Conservation (phyloP, 108 stramenopile species). For the Nitzschia sp. region DNA sequence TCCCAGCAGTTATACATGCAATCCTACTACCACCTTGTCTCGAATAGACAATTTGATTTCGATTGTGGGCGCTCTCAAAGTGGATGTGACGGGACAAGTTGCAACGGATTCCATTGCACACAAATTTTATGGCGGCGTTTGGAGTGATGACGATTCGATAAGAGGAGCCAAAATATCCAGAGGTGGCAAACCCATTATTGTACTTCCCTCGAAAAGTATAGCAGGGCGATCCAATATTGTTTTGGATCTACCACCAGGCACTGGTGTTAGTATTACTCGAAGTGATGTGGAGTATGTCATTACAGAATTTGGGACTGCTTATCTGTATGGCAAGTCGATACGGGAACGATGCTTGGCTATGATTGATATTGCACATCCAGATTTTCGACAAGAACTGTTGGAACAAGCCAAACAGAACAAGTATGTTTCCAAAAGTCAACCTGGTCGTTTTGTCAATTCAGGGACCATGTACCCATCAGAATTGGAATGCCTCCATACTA, state of each 20-base stretch:
- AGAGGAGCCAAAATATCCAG: slow-evolving; percentile 35
- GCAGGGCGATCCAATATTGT: slow-evolving; percentile 40
- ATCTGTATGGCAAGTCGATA: slow-evolving; percentile 43
- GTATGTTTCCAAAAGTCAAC: slow-evolving; percentile 27
- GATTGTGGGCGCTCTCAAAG: slow-evolving; percentile 39
- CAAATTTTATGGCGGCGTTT: slow-evolving; percentile 47
- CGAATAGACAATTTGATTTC: slow-evolving; percentile 40
- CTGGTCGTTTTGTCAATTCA: slow-evolving; percentile 22
- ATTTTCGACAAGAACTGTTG: slow-evolving; percentile 33
- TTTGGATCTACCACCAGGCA: slow-evolving; percentile 35
- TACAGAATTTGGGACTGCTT: slow-evolving; percentile 36
- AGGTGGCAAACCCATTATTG: slow-evolving; percentile 39
- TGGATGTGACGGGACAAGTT: slow-evolving; percentile 45
- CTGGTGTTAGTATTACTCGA: slow-evolving; percentile 39
- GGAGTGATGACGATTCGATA: slow-evolving; percentile 37
- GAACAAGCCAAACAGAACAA: slow-evolving; percentile 30
- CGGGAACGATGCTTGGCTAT: slow-evolving; percentile 41
- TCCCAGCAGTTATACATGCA: slow-evolving; percentile 21
- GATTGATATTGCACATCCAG: slow-evolving; percentile 46
- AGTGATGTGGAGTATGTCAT: slow-evolving; percentile 43
- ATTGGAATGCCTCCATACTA: slow-evolving; percentile 30
- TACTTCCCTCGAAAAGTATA: slow-evolving; percentile 34
- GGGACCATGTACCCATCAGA: slow-evolving; percentile 20
- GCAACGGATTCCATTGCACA: slow-evolving; percentile 47
- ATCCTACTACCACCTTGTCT: slow-evolving; percentile 26